Percentiles rank a stretch among this genome's conserved stretches.
Conservation (phyloP, 108 stramenopile species). For the Conticribra weissflogii region DNA sequence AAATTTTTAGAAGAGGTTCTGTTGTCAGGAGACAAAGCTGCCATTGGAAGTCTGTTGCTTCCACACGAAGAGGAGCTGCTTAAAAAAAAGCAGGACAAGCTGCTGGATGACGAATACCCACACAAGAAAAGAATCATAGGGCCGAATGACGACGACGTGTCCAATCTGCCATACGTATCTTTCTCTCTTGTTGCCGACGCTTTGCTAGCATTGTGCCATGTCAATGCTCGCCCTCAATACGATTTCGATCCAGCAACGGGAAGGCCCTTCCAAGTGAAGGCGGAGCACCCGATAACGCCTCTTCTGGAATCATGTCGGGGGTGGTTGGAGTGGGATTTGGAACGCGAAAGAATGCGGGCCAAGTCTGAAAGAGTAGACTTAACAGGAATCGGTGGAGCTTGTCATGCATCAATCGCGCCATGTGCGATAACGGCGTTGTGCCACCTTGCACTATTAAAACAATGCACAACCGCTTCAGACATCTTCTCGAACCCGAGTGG, state of each 20-base stretch:
- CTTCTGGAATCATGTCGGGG: slow-evolving; percentile 62
- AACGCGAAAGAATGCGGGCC: slow-evolving; percentile 59
- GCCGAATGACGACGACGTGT: slow-evolving; percentile 51
- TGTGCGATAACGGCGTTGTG: slow-evolving; percentile 83
- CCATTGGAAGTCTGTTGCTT: slow-evolving; percentile 62
- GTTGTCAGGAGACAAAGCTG: slow-evolving; percentile 69
- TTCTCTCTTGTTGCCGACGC: slow-evolving; percentile 78
- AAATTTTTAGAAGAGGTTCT: slow-evolving; percentile 76
- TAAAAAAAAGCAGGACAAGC: slow-evolving; percentile 49
- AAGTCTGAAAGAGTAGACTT: slow-evolving; percentile 47
- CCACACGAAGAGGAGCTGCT: slow-evolving; percentile 70
- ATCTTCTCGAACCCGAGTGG: neutral
- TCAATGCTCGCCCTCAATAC: slow-evolving; percentile 70
- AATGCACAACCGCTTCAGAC: slow-evolving; percentile 62
- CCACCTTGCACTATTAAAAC: slow-evolving; percentile 73
- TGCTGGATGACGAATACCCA: slow-evolving; percentile 38
- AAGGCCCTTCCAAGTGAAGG: slow-evolving; percentile 58
- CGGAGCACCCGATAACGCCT: slow-evolving; percentile 73
- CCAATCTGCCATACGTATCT: slow-evolving; percentile 66
- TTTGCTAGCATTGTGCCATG: slow-evolving; percentile 74
- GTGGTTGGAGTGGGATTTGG: slow-evolving; percentile 90
- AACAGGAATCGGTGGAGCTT: slow-evolving; percentile 64
- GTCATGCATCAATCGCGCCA: slow-evolving; percentile 64
- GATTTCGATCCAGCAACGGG: slow-evolving; percentile 78
- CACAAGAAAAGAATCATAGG: slow-evolving; percentile 42